These are phyloP conservation scores for Glycine tomentella DNA, from an alignment of 306 rosid genomes.

Conservation along the genomic window DNA sequence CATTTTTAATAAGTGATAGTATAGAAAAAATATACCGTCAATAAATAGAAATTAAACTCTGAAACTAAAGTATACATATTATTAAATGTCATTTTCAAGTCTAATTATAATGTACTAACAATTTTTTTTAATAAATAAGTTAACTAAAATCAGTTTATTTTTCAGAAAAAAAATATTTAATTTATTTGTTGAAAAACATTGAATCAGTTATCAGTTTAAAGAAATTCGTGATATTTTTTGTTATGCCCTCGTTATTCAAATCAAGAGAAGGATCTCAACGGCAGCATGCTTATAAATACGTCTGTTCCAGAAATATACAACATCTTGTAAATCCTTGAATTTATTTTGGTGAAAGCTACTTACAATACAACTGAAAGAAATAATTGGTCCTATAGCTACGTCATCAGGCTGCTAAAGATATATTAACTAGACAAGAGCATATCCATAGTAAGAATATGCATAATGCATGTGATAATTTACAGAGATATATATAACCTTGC, in stretches of 20 bases:
- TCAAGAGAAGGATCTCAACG: background rate
- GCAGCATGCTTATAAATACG: background rate
- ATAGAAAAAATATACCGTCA: no score
- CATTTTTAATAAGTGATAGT: no score
- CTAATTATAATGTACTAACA: no score
- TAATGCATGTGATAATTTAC: slow-evolving; percentile 23
- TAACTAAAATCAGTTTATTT: background rate
- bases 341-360: slow-evolving; percentile 40
- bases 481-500: background rate
- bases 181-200: background rate
- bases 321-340: background rate
- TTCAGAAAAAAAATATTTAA: background rate
- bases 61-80: no score
- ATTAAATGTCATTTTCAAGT: no score
- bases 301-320: slow-evolving; percentile 5
- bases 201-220: background rate
- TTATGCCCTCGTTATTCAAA: no score
- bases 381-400: slow-evolving; percentile 15
- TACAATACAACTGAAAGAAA: slow-evolving; percentile 41
- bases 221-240: background rate
- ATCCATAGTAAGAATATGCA: slow-evolving; percentile 10
- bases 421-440: background rate
- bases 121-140: no score
- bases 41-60: no score
- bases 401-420: background rate